Base-by-base conservation (phyloP, 495 filamentous ascomycete genomes). In the Hyaloscypha finlandica region DNA sequence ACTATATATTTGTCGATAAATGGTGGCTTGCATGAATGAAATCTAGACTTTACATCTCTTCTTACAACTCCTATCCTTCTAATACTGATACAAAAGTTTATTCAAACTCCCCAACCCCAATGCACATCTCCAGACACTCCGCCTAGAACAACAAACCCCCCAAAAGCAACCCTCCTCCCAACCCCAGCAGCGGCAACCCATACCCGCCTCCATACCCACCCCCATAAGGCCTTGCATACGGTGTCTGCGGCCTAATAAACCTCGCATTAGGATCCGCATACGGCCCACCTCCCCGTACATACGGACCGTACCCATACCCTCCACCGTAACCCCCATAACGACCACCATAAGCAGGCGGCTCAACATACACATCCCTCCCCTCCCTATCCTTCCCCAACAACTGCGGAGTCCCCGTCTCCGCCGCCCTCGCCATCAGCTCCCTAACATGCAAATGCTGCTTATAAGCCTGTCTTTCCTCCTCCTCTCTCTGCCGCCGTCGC, bases 321-420 rank as follows among this genome's bases (percentile, higher is more conserved):
- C 55, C 55, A 48, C 16, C 6, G 16, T 48, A 4, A 1, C 37
- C 29, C 30, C 6, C 66, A 70, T 59, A 57, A 29, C 31, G 25
- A 35, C 70, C 59, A 42, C 52, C 52, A 45, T 19, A 12, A 4
- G 63, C 61, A 20, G 78, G 78, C 22, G 81, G 80, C 71, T 81
- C 78, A 55, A 84, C 77, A 64, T 80, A 84, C 16, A 84, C 68
- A 61, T 84, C 79, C 54, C 75, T 73, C 14, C 82, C 82, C 32
- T 83, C 69, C 3, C 59, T 57, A 64, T 81, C 81, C 61, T 78
- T 80, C 39, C 80, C 79, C 1, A 84, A 22, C 6, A 77, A 71
- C 70, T 83, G 82, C 64, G 81, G 81, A 68, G 79, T 67, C 6
- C 81, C 81, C 3, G 80, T 83, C 63, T 77, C 62, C 53, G 70